Conservation (phyloP, 2,329 filamentous ascomycete genomes). For the Curvularia lunata region DNA sequence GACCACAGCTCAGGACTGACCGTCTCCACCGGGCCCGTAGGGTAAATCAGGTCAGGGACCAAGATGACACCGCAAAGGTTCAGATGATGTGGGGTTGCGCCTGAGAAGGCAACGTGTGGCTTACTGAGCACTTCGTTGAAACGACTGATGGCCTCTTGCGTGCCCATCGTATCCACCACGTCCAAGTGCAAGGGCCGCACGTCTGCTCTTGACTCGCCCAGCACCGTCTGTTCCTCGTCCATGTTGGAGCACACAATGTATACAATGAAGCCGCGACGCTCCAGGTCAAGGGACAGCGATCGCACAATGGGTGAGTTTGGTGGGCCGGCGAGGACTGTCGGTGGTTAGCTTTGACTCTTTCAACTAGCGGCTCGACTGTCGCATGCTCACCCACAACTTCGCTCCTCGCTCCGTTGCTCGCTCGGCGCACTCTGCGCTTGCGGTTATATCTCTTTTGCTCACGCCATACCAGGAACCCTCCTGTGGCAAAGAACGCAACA, state of each 20-base stretch:
- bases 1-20: conserved; percentile 84
- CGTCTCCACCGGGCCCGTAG: conserved; percentile 82
- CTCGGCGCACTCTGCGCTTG: conserved; percentile 77
- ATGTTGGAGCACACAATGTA: conserved; percentile 86
- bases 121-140: conserved; percentile 75
- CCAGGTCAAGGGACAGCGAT: conserved; percentile 83
- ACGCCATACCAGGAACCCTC: conserved; percentile 63
- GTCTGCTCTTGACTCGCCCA: conserved; percentile 77
- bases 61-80: conserved; percentile 80
- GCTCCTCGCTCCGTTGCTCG: conserved; percentile 80
- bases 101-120: conserved; percentile 76
- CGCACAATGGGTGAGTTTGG: conserved; percentile 82
- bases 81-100: conserved; percentile 76
- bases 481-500: conserved; percentile 72
- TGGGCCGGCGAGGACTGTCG: conserved; percentile 82
- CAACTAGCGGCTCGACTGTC: not conserved
- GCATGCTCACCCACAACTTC: conserved; percentile 70
- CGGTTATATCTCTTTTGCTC: conserved; percentile 65
- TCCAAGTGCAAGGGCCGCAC: conserved; percentile 84
- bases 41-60: conserved; percentile 79
- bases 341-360: conserved; percentile 14
- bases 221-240: conserved; percentile 82
- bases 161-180: conserved; percentile 75
- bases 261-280: conserved; percentile 89
- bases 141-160: conserved; percentile 71